These are phyloP conservation scores for Thozetella sp. DNA, from an alignment of 495 filamentous ascomycete species.

Conservation along the genomic window DNA sequence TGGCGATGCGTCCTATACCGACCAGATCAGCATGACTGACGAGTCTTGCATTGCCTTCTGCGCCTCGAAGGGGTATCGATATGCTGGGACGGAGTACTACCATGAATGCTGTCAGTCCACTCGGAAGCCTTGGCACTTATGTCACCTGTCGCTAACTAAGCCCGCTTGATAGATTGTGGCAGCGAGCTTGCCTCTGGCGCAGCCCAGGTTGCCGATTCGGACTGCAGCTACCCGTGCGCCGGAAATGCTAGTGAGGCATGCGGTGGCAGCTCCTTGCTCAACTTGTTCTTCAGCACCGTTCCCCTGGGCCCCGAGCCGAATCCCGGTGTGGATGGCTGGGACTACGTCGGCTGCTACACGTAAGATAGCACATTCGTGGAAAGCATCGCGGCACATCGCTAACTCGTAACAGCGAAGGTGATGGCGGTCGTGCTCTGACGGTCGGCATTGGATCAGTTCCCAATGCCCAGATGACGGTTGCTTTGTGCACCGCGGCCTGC, in stretches of 20 bases:
- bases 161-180: no score
- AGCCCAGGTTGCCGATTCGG: constrained; percentile 19
- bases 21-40: constrained; percentile 51
- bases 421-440: constrained; percentile 31
- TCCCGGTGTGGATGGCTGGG: constrained; percentile 33
- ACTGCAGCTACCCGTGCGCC: constrained; percentile 41
- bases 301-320: constrained; percentile 29
- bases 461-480: constrained; percentile 51
- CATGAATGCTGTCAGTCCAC: constrained; percentile 72
- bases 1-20: constrained; percentile 39
- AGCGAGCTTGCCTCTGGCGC: constrained; percentile 18
- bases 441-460: constrained; percentile 21
- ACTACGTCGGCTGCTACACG: constrained; percentile 37
- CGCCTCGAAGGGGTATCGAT: constrained; percentile 40
- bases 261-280: constrained; percentile 31
- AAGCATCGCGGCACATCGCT: no score
- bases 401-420: constrained; percentile 37
- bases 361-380: no score
- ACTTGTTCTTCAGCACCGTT: constrained; percentile 33
- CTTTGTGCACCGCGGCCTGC: constrained; percentile 60
- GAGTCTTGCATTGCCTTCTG: constrained; percentile 60
- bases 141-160: no score
- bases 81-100: constrained; percentile 64
- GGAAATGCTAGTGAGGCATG: constrained; percentile 37
- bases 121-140: no score